A percentile compares a stretch with the other conserved stretches of the same genome.
These are phyloP conservation scores for Dothiorella sarmentorum DNA, from an alignment of 2,329 filamentous ascomycete species.

Conservation along the genomic window DNA sequence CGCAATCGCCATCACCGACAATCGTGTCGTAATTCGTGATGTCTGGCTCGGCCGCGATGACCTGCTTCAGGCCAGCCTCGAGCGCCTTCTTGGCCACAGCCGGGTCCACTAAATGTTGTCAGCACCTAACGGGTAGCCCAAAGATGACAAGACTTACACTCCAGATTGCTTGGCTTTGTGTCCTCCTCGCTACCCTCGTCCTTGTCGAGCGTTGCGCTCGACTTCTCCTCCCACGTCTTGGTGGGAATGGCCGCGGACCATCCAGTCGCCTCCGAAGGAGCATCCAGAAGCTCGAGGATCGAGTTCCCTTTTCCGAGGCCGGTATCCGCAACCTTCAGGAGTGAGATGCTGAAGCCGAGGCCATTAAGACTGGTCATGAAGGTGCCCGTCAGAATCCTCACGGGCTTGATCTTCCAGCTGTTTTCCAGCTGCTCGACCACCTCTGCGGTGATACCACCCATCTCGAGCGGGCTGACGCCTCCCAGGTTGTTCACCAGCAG, in stretches of 20 bases:
- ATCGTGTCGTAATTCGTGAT: conserved; percentile 71
- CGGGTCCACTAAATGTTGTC: conserved; percentile 46
- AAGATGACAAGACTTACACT: conserved; percentile 37
- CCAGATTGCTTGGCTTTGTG: conserved; percentile 52
- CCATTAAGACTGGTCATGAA: conserved; percentile 73
- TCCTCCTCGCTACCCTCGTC: conserved; percentile 41
- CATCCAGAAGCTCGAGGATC: conserved; percentile 66
- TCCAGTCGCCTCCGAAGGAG: conserved; percentile 63
- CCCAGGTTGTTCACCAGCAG: conserved; percentile 74
- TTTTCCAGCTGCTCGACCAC: conserved; percentile 58
- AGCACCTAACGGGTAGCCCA: background rate
- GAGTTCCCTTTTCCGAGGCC: conserved; percentile 55
- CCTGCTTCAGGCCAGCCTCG: conserved; percentile 54
- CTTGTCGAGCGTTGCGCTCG: conserved; percentile 42
- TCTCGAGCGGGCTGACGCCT: conserved; percentile 67
- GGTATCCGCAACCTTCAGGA: conserved; percentile 61
- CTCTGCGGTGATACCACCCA: conserved; percentile 69
- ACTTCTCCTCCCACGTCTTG: conserved; percentile 56
- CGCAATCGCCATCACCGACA: conserved; percentile 88
- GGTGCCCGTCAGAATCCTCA: conserved; percentile 61
- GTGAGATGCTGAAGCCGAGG: conserved; percentile 66
- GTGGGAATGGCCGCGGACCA: conserved; percentile 61
- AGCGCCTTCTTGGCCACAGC: conserved; percentile 51
- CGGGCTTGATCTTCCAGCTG: conserved; percentile 58
- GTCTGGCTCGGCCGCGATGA: conserved; percentile 63